Conservation (phyloP, 2,329 filamentous ascomycete species). For the Curvularia sp. region DNA sequence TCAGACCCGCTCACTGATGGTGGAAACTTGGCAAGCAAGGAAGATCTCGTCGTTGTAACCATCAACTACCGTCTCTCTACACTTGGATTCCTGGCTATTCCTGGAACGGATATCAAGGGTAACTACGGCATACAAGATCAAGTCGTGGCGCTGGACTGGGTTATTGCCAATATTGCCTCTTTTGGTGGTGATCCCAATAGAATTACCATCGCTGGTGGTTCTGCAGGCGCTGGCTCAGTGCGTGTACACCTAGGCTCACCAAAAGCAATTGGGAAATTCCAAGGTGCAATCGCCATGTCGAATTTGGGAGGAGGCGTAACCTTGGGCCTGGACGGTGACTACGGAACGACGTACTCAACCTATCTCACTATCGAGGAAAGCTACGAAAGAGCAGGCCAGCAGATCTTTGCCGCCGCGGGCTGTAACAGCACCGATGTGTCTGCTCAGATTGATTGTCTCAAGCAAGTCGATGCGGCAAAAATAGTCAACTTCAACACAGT, state of each 20-base stretch:
- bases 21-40: conserved; percentile 64
- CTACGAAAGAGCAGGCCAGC: conserved; percentile 57
- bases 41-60: conserved; percentile 65
- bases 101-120: conserved; percentile 62
- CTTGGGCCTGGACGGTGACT: conserved; percentile 62
- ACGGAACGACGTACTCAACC: conserved; percentile 64
- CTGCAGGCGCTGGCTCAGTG: conserved; percentile 63
- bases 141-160: conserved; percentile 59
- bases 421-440: conserved; percentile 57
- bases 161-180: conserved; percentile 53
- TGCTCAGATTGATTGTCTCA: conserved; percentile 62
- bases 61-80: conserved; percentile 68
- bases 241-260: conserved; percentile 62
- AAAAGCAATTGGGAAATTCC: conserved; percentile 56
- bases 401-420: conserved; percentile 60
- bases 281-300: conserved; percentile 58
- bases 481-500: conserved; percentile 52
- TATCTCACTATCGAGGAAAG: conserved; percentile 65
- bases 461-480: conserved; percentile 53
- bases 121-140: conserved; percentile 63
- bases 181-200: conserved; percentile 58
- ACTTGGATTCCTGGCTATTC: conserved; percentile 65
- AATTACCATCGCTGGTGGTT: conserved; percentile 58
- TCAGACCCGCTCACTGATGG: conserved; percentile 55
- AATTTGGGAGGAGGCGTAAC: conserved; percentile 64